These are phyloP conservation scores for Blastobotrys robertii DNA, from an alignment of 805 yeast species.

Conservation along the genomic window DNA sequence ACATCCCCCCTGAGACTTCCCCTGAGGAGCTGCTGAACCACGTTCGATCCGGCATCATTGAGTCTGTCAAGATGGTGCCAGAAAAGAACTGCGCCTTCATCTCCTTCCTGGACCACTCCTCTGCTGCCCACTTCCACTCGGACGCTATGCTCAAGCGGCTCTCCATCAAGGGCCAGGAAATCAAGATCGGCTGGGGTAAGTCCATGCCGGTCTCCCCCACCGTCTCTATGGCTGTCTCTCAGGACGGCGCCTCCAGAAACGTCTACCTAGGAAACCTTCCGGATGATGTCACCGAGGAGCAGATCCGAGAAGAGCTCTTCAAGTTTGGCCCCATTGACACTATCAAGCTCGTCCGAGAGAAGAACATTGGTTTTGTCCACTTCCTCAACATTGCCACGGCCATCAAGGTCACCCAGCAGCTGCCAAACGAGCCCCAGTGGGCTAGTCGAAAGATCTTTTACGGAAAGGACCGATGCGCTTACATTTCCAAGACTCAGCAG, in stretches of 20 bases:
- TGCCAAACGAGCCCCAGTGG: slow-evolving; percentile 62
- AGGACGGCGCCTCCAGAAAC: slow-evolving; percentile 88
- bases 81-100: slow-evolving; percentile 83
- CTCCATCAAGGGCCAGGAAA: slow-evolving; percentile 68
- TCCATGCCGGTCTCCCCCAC: slow-evolving; percentile 64
- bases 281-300: slow-evolving; percentile 55
- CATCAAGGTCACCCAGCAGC: slow-evolving; percentile 68
- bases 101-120: slow-evolving; percentile 78
- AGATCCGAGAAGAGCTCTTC: slow-evolving; percentile 53
- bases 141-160: slow-evolving; percentile 83
- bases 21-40: slow-evolving; percentile 79
- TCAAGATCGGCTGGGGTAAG: slow-evolving; percentile 91
- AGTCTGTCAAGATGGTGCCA: slow-evolving; percentile 62
- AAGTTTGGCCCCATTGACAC: slow-evolving; percentile 80
- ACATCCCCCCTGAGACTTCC: slow-evolving; percentile 71
- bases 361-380: slow-evolving; percentile 75
- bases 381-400: slow-evolving; percentile 80
- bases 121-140: slow-evolving; percentile 85
- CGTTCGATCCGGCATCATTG: slow-evolving; percentile 84
- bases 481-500: slow-evolving; percentile 89
- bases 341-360: slow-evolving; percentile 67
- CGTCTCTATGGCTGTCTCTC: slow-evolving; percentile 64
- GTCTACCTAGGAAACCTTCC: slow-evolving; percentile 79
- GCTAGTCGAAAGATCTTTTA: slow-evolving; percentile 70
- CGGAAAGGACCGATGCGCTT: slow-evolving; percentile 88